Percentiles rank a stretch among this genome's conserved stretches.
phyloP scores from a whole-genome alignment of 192 early-diverging fungal genomes.

The Anaeromyces robustus region DNA sequence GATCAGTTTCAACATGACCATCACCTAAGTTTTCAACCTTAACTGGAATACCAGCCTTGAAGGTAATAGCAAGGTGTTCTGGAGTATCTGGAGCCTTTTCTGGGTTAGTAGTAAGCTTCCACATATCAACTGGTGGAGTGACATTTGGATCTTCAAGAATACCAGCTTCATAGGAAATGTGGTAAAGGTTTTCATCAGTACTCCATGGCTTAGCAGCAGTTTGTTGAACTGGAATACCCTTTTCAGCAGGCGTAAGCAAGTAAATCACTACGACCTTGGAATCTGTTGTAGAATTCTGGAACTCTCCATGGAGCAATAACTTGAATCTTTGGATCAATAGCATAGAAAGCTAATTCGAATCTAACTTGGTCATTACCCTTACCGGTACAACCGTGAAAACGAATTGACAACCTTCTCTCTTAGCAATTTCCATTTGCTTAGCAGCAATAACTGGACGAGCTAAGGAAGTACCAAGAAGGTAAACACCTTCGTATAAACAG shows the following conservation, averaged over 20 bases:
- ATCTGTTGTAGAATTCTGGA: conserved; percentile 88
- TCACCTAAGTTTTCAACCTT: conserved; percentile 75
- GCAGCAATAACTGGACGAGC: conserved; percentile 93
- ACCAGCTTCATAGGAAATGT: conserved; percentile 97
- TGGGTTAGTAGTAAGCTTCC: conserved; percentile 94
- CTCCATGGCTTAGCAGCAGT: conserved; percentile 96
- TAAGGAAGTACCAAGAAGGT: conserved; percentile 92
- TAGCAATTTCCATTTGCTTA: conserved; percentile 75
- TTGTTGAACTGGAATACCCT: conserved; percentile 86
- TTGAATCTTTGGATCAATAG: conserved; percentile 80
- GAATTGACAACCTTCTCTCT: conserved; percentile 79
- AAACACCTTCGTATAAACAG: conserved; percentile 86
- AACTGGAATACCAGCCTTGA: conserved; percentile 73
- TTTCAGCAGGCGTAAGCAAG: conserved; percentile 80
- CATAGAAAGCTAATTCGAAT: conserved; percentile 97
- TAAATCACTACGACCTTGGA: conserved; percentile 81
- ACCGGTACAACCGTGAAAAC: conserved; percentile 98
- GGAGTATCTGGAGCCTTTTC: conserved; percentile 92
- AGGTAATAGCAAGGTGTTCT: conserved; percentile 84
- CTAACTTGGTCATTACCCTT: conserved; percentile 99
- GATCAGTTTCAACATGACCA: conserved; percentile 31
- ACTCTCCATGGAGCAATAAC: conserved; percentile 96
- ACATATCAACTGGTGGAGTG: conserved; percentile 97
- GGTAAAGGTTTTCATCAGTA: conserved; percentile 98
- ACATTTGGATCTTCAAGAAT: conserved; percentile 91